These are phyloP conservation scores for Salinomyces thailandicus DNA, from an alignment of 2,329 filamentous ascomycete species.

Conservation along the genomic window DNA sequence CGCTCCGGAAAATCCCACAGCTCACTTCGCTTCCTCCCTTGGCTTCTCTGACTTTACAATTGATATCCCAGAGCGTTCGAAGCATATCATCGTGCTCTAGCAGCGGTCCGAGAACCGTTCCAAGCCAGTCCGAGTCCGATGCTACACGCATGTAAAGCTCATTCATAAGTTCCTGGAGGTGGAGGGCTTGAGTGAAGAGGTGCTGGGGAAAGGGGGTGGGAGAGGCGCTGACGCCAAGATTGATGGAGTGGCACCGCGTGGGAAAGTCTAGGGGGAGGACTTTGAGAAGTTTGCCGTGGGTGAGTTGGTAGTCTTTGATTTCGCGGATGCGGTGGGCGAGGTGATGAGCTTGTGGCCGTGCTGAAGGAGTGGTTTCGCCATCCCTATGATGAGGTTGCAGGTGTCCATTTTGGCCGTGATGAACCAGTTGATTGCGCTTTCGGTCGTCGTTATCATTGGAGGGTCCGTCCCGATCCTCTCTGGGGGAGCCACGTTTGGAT, in stretches of 20 bases:
- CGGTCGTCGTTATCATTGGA: too few species aligned
- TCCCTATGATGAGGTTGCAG: too few species aligned
- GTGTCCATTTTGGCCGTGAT: too few species aligned
- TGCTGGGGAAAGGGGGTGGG: constrained; percentile 27
- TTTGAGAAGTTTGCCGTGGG: constrained; percentile 33
- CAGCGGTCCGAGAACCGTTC: constrained; percentile 23
- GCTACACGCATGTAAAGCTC: constrained; percentile 44
- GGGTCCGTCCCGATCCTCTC: too few species aligned
- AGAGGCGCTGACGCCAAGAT: constrained; percentile 27
- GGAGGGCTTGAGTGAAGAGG: constrained; percentile 36
- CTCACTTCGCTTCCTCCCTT: constrained; percentile 25
- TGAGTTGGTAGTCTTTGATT: constrained; percentile 34
- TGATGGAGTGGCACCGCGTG: constrained; percentile 21
- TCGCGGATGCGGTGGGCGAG: constrained; percentile 20
- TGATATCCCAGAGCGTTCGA: constrained; percentile 29
- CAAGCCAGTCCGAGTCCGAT: constrained; percentile 31
- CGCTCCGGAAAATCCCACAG: constrained; percentile 33
- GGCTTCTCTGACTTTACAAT: constrained; percentile 23
- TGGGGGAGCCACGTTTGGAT: too few species aligned
- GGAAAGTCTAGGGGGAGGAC: constrained; percentile 18
- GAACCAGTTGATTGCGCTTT: too few species aligned
- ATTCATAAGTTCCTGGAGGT: constrained; percentile 51
- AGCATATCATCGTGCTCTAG: constrained; percentile 28
- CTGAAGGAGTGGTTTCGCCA: too few species aligned
- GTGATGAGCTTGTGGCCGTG: too few species aligned